phyloP scores from a whole-genome alignment of 139 green algal species.

The Astrephomene gubernaculifera region DNA sequence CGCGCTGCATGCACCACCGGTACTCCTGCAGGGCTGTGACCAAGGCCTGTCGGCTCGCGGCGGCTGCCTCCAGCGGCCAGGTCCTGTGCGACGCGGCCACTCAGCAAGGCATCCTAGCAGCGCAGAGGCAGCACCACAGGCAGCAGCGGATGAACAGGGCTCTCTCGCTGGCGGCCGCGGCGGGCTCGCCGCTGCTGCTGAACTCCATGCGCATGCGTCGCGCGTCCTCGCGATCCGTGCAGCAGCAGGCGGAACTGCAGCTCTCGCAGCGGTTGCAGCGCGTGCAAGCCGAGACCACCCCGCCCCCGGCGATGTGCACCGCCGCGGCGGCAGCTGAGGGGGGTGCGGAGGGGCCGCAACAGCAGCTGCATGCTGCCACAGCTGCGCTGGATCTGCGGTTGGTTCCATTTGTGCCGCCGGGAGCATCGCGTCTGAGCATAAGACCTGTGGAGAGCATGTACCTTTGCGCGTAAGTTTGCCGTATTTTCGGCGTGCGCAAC shows the following conservation, averaged over 20 bases:
- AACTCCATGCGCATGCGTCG: neutral
- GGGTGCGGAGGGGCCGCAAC: too few relatives aligned
- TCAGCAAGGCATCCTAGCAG: neutral
- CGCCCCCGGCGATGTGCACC: too few relatives aligned
- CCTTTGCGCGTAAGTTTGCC: conserved; percentile 10
- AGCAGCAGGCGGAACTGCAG: too few relatives aligned
- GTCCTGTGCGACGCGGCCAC: conserved; percentile 24
- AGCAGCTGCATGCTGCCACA: neutral
- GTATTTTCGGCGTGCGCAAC: too few relatives aligned
- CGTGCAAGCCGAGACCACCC: too few relatives aligned
- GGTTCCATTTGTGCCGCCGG: neutral
- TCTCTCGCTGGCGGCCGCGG: neutral
- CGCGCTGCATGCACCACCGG: too few relatives aligned
- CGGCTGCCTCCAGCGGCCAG: neutral
- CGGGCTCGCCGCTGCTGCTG: neutral
- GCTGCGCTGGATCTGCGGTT: conserved; percentile 8
- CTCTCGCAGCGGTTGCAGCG: too few relatives aligned
- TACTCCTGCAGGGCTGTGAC: neutral
- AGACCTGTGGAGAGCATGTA: neutral
- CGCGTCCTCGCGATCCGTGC: too few relatives aligned
- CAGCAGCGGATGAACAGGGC: too few relatives aligned
- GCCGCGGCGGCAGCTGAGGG: neutral
- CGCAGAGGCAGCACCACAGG: neutral
- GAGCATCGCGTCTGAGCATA: neutral
- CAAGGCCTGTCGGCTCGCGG: neutral